Conservation (phyloP, 192 early-diverging fungal species). For the Jimgerdemannia lactiflua region DNA sequence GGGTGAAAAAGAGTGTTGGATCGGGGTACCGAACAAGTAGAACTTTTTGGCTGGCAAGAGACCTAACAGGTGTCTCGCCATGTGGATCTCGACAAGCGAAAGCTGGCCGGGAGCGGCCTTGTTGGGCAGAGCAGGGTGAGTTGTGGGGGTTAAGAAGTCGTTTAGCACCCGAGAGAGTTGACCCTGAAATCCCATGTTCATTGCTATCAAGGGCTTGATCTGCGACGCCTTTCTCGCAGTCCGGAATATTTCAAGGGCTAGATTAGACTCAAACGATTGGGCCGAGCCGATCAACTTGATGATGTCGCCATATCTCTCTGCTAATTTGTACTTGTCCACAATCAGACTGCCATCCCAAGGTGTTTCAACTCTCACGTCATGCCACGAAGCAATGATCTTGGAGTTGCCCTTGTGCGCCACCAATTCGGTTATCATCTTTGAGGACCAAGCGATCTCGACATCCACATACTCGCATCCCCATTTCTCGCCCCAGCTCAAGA, state of each 20-base stretch:
- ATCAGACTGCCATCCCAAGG: slow-evolving; percentile 60
- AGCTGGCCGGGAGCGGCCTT: slow-evolving; percentile 95
- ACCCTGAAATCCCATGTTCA: slow-evolving; percentile 93
- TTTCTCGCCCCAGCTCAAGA: slow-evolving; percentile 65
- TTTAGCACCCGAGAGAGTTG: slow-evolving; percentile 90
- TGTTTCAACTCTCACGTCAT: slow-evolving; percentile 68
- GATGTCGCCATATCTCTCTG: slow-evolving; percentile 71
- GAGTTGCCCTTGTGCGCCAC: slow-evolving; percentile 56
- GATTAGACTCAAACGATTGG: slow-evolving; percentile 75
- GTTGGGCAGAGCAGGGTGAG: slow-evolving; percentile 73
- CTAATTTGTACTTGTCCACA: slow-evolving; percentile 50
- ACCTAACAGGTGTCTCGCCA: slow-evolving; percentile 68
- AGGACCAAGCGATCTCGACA: slow-evolving; percentile 64
- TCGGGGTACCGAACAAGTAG: slow-evolving; percentile 89
- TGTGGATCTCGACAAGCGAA: slow-evolving; percentile 73
- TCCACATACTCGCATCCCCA: slow-evolving; percentile 97
- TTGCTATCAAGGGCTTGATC: slow-evolving; percentile 80
- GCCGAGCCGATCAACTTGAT: slow-evolving; percentile 92
- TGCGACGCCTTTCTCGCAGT: slow-evolving; percentile 32
- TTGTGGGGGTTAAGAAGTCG: slow-evolving; percentile 91
- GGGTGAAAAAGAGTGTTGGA: slow-evolving; percentile 88
- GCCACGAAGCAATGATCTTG: slow-evolving; percentile 84
- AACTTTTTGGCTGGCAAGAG: slow-evolving; percentile 64
- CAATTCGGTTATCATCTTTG: slow-evolving; percentile 40
- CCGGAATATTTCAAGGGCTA: slow-evolving; percentile 73